Percentiles rank a stretch among this genome's conserved stretches.
phyloP scores from a whole-genome alignment of 768 basidiomycete genomes.

The Suillus subluteus region DNA sequence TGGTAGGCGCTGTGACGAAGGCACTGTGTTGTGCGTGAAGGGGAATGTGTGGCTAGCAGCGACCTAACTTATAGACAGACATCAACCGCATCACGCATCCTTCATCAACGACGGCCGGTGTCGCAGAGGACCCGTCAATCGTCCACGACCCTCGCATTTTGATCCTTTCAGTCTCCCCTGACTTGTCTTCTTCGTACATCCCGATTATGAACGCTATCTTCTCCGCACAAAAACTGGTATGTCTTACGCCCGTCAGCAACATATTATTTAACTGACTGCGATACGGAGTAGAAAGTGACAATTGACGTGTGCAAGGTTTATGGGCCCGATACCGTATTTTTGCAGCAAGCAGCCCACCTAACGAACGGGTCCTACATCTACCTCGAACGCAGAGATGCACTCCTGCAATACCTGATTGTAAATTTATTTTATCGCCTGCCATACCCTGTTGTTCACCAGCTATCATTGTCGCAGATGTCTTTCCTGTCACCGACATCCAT shows the following conservation, averaged over 20 bases:
- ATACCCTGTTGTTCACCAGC: slow-evolving; percentile 10
- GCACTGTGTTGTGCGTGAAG: slow-evolving; percentile 79
- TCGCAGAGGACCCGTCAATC: slow-evolving; percentile 36
- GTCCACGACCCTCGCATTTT: slow-evolving; percentile 60
- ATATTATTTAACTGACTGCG: not conserved
- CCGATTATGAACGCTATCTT: slow-evolving; percentile 99
- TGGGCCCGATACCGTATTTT: slow-evolving; percentile 89
- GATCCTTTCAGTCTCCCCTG: slow-evolving; percentile 90
- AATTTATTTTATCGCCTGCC: slow-evolving; percentile 22
- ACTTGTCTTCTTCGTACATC: slow-evolving; percentile 89
- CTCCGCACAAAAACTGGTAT: slow-evolving; percentile 94
- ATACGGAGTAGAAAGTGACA: slow-evolving; percentile 75
- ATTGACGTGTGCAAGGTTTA: slow-evolving; percentile 96
- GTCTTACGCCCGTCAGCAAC: slow-evolving; percentile 29
- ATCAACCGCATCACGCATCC: slow-evolving; percentile 60
- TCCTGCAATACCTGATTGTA: slow-evolving; percentile 92
- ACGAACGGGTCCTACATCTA: slow-evolving; percentile 94
- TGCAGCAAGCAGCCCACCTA: slow-evolving; percentile 96
- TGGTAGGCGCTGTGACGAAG: slow-evolving; percentile 91
- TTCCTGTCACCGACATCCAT: slow-evolving; percentile 74
- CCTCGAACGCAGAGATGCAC: slow-evolving; percentile 75
- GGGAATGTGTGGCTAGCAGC: not conserved
- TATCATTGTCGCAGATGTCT: slow-evolving; percentile 66
- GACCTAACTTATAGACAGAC: slow-evolving; percentile 52
- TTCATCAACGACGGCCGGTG: slow-evolving; percentile 29